These are phyloP conservation scores for Pichia scutulata DNA, from an alignment of 805 yeast species.

Conservation along the genomic window DNA sequence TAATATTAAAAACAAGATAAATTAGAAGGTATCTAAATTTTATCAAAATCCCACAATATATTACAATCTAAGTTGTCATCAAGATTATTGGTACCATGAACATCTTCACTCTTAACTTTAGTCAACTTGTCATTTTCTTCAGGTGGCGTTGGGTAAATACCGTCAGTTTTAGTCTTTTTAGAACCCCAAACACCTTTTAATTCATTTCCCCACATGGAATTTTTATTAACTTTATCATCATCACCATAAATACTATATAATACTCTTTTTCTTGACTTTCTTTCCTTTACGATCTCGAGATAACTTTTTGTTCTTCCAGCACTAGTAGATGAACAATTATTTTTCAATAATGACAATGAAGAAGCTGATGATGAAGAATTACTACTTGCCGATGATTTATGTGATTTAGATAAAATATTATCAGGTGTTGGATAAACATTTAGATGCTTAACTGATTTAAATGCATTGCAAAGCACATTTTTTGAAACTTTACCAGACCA, in stretches of 20 bases:
- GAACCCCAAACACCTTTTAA: not conserved
- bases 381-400: not conserved
- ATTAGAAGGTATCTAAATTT: conserved; percentile 23
- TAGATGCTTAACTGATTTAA: conserved; percentile 19
- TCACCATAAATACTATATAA: not conserved
- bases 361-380: not conserved
- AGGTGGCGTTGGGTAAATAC: conserved; percentile 31
- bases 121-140: conserved; percentile 18
- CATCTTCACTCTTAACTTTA: conserved; percentile 1
- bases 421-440: conserved; percentile 5
- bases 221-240: not conserved
- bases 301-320: not conserved
- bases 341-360: no score
- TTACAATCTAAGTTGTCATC: conserved; percentile 9
- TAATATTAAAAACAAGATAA: conserved; percentile 2
- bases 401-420: not conserved
- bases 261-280: conserved; percentile 1
- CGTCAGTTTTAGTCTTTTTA: not conserved
- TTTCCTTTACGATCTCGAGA: conserved; percentile 3
- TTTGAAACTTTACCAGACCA: conserved; percentile 40
- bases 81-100: not conserved
- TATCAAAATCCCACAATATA: conserved; percentile 25
- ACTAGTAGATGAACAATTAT: not conserved
- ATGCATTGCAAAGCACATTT: conserved; percentile 36
- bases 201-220: not conserved